Evolutionary conservation across 1,139 yeast species (phyloP), one percentile per base, ranked within the genome.

Genomic region (Zygoascus hellenicus): DNA sequence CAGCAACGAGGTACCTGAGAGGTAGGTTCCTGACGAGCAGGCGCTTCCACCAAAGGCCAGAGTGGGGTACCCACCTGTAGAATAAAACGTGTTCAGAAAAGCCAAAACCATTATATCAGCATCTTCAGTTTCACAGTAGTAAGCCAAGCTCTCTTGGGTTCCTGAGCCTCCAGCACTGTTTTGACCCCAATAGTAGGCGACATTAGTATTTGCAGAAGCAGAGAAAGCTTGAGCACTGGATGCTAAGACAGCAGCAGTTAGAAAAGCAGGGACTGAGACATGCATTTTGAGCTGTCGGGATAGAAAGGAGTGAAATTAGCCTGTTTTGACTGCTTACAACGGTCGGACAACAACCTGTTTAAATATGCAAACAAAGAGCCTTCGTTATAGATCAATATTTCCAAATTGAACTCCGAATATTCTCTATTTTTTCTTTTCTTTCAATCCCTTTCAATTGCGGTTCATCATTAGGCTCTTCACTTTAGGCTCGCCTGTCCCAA

Each of bases 161-260:
- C 83, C 32, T 45, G 48, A 28, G 51, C 52, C 46, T n/a, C 88
- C 88, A 26, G 79, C 84, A 11, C 95, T 81, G 60, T 81, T 80
- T 67, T 89, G 97, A 42, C 97, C 97, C 97, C 97, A 89, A 67
- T 88, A 88, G 7, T 86, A 75, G 19, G 83, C 96, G 42, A 87
- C 79, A 57, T 85, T 84, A 42, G 75, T 65, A 47, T 77, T 52
- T 9, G 53, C 56, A 6, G 49, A 22, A 13, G 58, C 56, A 7
- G 49, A 50, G 38, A 58, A 58, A 6, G 62, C 60, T 2, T 29
- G 15, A 16, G 39, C 47, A 17, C 36, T 43, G 13, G 39, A 17
- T 26, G 29, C 31, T 32, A 28, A 15, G 19, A 17, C 31, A 6
- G 41, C 42, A 17, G 42, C 28, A 22, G 47, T 45, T 6, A 41